Percentiles rank a stretch among this genome's conserved stretches.
These are phyloP conservation scores for Yarrowia osloensis DNA, from an alignment of 805 yeast species.

Conservation along the genomic window DNA sequence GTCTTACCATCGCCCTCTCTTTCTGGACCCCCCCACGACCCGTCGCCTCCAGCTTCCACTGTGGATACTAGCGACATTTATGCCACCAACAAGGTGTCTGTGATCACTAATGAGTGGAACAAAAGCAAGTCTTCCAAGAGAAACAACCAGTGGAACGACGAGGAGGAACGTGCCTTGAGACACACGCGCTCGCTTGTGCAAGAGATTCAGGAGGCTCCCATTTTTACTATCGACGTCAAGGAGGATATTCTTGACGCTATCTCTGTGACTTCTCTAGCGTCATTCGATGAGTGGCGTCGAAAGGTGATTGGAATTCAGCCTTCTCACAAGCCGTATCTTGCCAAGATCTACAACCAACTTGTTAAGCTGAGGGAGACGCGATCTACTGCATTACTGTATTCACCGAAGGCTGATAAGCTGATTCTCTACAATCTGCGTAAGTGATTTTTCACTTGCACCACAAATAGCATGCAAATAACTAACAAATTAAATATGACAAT, in stretches of 20 bases:
- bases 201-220: slow-evolving; percentile 64
- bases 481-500: slow-evolving; percentile 8
- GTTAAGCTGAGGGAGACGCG: slow-evolving; percentile 42
- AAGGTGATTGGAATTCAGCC: slow-evolving; percentile 84
- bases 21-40: neutral
- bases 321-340: slow-evolving; percentile 76
- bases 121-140: slow-evolving; percentile 68
- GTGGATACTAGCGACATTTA: neutral
- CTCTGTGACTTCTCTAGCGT: slow-evolving; percentile 38
- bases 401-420: slow-evolving; percentile 75
- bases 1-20: neutral
- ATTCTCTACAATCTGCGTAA: slow-evolving; percentile 54
- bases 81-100: slow-evolving; percentile 32
- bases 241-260: slow-evolving; percentile 88
- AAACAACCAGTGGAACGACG: slow-evolving; percentile 65
- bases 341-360: slow-evolving; percentile 52
- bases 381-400: slow-evolving; percentile 75
- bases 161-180: slow-evolving; percentile 71
- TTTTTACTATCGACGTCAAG: slow-evolving; percentile 72
- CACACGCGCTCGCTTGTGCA: slow-evolving; percentile 59
- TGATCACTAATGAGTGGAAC: slow-evolving; percentile 79
- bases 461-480: slow-evolving; percentile 1
- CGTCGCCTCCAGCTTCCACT: neutral
- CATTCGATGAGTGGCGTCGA: slow-evolving; percentile 58
- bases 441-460: neutral